phyloP scores from a whole-genome alignment of 306 rosid species.

The Cucurbita argyrosperma region DNA sequence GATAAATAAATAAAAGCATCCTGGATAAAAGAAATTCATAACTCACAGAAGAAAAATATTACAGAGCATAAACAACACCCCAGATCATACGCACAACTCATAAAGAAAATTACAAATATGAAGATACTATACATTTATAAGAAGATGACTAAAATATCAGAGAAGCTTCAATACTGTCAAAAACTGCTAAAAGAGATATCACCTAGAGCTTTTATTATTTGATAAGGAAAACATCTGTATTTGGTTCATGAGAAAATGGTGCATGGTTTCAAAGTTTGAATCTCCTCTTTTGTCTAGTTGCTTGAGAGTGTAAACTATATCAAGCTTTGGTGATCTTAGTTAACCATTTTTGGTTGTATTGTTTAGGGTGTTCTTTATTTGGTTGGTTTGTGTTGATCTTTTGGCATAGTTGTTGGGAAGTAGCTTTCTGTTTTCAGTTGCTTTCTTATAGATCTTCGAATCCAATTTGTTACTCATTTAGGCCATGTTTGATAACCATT shows the following conservation, averaged over 20 bases:
- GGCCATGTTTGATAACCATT: too few relatives aligned
- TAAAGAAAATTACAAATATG: background rate
- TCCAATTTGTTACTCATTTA: too few relatives aligned
- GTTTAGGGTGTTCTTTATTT: too few relatives aligned
- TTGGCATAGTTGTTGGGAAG: too few relatives aligned
- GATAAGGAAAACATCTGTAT: background rate
- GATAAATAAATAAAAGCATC: constrained; percentile 1
- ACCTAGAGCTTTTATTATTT: background rate
- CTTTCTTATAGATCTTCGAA: too few relatives aligned
- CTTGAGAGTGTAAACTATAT: too few relatives aligned
- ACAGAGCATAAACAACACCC: background rate
- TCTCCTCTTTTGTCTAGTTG: too few relatives aligned
- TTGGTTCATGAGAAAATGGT: background rate
- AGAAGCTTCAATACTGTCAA: background rate
- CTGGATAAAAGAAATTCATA: background rate
- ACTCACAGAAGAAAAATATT: background rate
- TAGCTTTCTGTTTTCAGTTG: too few relatives aligned
- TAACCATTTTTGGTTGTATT: too few relatives aligned
- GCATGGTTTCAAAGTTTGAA: too few relatives aligned
- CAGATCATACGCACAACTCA: background rate
- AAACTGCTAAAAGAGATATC: background rate
- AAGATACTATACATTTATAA: background rate
- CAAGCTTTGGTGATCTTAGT: too few relatives aligned
- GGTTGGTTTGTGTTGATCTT: too few relatives aligned
- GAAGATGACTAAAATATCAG: background rate